Evolutionary conservation across 2,329 filamentous ascomycete species (phyloP), one percentile per base, ranked within the genome.

Genomic region (Cercospora citrullina): DNA sequence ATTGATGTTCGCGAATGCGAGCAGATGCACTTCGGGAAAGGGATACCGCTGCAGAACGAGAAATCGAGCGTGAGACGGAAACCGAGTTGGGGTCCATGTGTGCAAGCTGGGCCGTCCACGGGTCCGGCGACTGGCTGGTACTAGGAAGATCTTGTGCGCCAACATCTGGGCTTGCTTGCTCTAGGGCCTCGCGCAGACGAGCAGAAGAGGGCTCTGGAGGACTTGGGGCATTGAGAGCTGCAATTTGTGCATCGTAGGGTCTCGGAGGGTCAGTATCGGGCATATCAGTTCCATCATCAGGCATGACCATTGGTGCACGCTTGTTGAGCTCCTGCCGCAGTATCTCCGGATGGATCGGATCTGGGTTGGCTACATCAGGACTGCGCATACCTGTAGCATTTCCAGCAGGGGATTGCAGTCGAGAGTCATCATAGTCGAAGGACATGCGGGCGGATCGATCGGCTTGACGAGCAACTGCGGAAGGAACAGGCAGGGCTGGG

Each of bases 361-460:
- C 64, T 8, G 57, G 58, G 23, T 60, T 65, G 4, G 42, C 57
- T 2, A 64, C 62, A 64, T 64, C 39, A 18, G 66, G 58, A 16
- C 57, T 53, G 45, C 66, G 62, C 63, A 59, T 53, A n/a, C 66
- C 26, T 12, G 33, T 59, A 26, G 66, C 51, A 58, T 64, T 64
- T 51, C 63, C 62, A 8, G 66, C 63, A 36, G 66, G 66, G 1
- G 66, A 65, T 26, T 9, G 57, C 31, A 61, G 28, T 23, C 14
- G 30, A 3, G 64, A 65, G 42, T 61, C 42, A 16, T 51, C 57
- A 9, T 48, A 51, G n/a, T 39, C 23, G 39, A 45, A 60, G 12
- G 42, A 28, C 30, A 28, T 26, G 21, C 57, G 58, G 36, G 57
- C 64, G 42, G 64, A 61, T 14, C 58, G 36, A 12, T 61, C 23